Evolutionary conservation across 2,329 filamentous ascomycete genomes (phyloP).

Genomic region (Aotearoamyces nothofagi): DNA sequence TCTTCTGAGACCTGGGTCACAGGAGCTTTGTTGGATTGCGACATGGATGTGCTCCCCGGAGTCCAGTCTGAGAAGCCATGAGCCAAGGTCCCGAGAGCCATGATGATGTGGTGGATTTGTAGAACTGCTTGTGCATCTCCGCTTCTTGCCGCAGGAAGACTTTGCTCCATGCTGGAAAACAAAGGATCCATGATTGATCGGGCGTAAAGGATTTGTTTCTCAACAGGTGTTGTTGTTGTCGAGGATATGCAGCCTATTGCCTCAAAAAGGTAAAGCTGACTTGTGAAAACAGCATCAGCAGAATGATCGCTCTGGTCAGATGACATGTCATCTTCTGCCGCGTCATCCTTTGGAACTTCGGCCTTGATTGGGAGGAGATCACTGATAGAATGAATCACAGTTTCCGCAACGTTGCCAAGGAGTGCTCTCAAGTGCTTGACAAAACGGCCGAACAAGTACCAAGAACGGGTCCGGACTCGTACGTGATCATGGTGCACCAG

Average conservation of each 20-base stretch:
- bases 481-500: constrained; percentile 80
- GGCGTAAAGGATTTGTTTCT: constrained; percentile 78
- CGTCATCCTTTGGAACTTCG: constrained; percentile 63
- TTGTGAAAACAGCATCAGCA: constrained; percentile 79
- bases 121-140: constrained; percentile 71
- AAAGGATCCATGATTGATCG: constrained; percentile 81
- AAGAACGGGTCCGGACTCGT: constrained; percentile 78
- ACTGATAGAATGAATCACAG: constrained; percentile 76
- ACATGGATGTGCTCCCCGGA: constrained; percentile 37
- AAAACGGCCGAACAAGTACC: constrained; percentile 92
- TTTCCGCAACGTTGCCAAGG: constrained; percentile 80
- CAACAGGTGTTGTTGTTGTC: constrained; percentile 56
- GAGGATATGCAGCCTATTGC: constrained; percentile 88
- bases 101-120: constrained; percentile 91
- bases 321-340: constrained; percentile 80
- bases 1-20: constrained; percentile 63
- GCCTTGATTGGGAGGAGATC: constrained; percentile 86
- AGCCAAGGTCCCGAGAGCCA: constrained; percentile 85
- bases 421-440: constrained; percentile 76
- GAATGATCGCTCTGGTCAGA: constrained; percentile 85
- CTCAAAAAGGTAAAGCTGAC: constrained; percentile 87
- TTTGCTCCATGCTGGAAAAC: constrained; percentile 75
- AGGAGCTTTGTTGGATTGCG: constrained; percentile 22
- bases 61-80: constrained; percentile 87
- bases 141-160: constrained; percentile 59